Conservation (phyloP, 2,329 filamentous ascomycete species). For the Elsinoe perseae region DNA sequence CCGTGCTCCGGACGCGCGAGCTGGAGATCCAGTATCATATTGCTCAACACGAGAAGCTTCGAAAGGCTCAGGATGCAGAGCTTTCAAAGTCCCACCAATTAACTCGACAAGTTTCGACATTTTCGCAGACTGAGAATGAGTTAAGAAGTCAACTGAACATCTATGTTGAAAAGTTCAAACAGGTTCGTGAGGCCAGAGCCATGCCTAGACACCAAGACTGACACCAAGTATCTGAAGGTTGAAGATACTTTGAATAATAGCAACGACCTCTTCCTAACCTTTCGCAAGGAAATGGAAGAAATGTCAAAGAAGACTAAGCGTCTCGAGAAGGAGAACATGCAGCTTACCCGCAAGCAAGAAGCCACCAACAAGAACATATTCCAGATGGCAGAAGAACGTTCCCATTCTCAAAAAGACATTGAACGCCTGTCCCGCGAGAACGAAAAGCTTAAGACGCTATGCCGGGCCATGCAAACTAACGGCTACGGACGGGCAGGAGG, state of each 20-base stretch:
- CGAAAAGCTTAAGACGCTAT: conserved; percentile 86
- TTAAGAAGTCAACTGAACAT: conserved; percentile 92
- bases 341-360: conserved; percentile 84
- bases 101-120: conserved; percentile 85
- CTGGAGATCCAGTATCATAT: conserved; percentile 89
- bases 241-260: conserved; percentile 98
- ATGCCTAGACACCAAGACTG: conserved; percentile 1
- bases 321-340: conserved; percentile 91
- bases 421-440: conserved; percentile 78
- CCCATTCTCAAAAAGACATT: conserved; percentile 63
- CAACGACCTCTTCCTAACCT: conserved; percentile 93
- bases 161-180: conserved; percentile 99
- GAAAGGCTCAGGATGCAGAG: conserved; percentile 79
- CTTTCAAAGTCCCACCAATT: conserved; percentile 71
- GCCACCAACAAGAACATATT: conserved; percentile 90
- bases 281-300: conserved; percentile 98
- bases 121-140: conserved; percentile 92
- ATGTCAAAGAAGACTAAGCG: conserved; percentile 99
- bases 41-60: conserved; percentile 80
- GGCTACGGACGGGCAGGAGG: conserved; percentile 55
- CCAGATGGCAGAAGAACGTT: conserved; percentile 92
- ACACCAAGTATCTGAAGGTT: conserved; percentile 52
- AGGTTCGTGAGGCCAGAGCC: conserved; percentile 52
- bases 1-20: conserved; percentile 86
- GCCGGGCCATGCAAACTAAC: conserved; percentile 92